Evolutionary conservation across 441 rosid species (phyloP).

Genomic region (Breynia disticha): DNA sequence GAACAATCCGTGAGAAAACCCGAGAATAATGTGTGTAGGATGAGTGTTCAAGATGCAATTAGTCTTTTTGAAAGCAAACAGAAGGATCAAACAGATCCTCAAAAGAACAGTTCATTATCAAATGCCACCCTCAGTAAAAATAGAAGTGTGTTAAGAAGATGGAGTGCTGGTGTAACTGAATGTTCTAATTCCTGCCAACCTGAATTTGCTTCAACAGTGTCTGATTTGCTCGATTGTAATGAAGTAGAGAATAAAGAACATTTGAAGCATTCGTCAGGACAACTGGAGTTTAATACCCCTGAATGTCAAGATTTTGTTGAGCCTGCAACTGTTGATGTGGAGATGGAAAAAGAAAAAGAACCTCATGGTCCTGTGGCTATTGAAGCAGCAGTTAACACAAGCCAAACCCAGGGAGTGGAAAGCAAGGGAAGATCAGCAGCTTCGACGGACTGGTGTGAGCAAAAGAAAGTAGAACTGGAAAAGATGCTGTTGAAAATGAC

Average conservation of each 20-base stretch:
- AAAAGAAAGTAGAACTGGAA: slow-evolving; percentile 48
- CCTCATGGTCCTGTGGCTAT: slow-evolving; percentile 16
- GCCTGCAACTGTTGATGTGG: slow-evolving; percentile 20
- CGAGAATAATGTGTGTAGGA: slow-evolving; percentile 31
- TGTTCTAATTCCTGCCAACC: slow-evolving; percentile 27
- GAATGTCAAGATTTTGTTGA: slow-evolving; percentile 17
- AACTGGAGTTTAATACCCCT: slow-evolving; percentile 23
- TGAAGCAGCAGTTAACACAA: slow-evolving; percentile 16
- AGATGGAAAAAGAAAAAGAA: slow-evolving; percentile 16
- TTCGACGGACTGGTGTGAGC: slow-evolving; percentile 40
- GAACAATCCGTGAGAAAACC: slow-evolving; percentile 30
- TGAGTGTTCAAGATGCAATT: slow-evolving; percentile 62
- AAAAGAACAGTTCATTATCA: not conserved
- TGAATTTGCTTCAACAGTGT: slow-evolving; percentile 23
- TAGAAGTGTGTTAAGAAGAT: slow-evolving; percentile 57
- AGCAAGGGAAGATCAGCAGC: slow-evolving; percentile 20
- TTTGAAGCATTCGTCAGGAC: slow-evolving; percentile 18
- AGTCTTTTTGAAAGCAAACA: slow-evolving; percentile 60
- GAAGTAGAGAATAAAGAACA: slow-evolving; percentile 19
- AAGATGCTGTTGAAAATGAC: slow-evolving; percentile 39
- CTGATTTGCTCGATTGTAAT: slow-evolving; percentile 17
- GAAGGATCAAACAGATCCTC: slow-evolving; percentile 22
- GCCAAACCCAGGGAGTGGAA: slow-evolving; percentile 18
- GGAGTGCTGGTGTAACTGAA: slow-evolving; percentile 50
- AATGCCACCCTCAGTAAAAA: slow-evolving; percentile 26